Evolutionary conservation across 129 eudicot genomes (phyloP), one percentile per base, ranked within the genome.

Genomic region (Silybum marianum): DNA sequence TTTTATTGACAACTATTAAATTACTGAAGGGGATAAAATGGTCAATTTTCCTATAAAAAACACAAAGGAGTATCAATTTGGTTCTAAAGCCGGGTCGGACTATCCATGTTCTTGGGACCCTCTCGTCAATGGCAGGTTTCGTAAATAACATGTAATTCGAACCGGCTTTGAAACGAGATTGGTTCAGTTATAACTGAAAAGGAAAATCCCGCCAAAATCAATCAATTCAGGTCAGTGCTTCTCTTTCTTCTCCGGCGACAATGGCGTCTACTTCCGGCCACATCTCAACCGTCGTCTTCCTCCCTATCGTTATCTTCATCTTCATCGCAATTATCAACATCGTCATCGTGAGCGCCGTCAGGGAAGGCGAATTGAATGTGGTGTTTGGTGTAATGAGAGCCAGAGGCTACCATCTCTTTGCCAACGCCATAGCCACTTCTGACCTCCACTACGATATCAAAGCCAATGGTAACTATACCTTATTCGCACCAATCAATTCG

Each of bases 401-500:
- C 36, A 58, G 91, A 80, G 91, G 91, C 86, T 84, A 90, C 88
- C 82, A 76, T 79, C 94, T 90, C 81, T 88, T 90, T 46, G 84
- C 87, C 16, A 90, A 90, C 88, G 89, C 94, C 78, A 86, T 90
- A 79, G 70, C 87, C 73, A 88, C 89, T 12, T 88, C 94, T 73
- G 91, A 88, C 80, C 13, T 90, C 58, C 78, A 46, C 84, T 79
- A 81, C 78, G 90, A 88, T 32, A 73, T 90, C 76, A 67, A 81
- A 42, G 22, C 88, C 82, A 73, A 81, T 77, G 58, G 75, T 19
- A 72, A 87, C 81, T 90, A 81, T 85, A 90, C 94, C 48, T 84
- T 90, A 66, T 82, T 90, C 26, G 91, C 90, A 0, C 94, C 94
- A 48, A 84, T 86, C 62, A 89, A 90, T 60, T 86, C 91, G 16